Evolutionary conservation across 1,284 basidiomycete species (phyloP), one percentile per base, ranked within the genome.

Genomic region (Mycena citricolor): DNA sequence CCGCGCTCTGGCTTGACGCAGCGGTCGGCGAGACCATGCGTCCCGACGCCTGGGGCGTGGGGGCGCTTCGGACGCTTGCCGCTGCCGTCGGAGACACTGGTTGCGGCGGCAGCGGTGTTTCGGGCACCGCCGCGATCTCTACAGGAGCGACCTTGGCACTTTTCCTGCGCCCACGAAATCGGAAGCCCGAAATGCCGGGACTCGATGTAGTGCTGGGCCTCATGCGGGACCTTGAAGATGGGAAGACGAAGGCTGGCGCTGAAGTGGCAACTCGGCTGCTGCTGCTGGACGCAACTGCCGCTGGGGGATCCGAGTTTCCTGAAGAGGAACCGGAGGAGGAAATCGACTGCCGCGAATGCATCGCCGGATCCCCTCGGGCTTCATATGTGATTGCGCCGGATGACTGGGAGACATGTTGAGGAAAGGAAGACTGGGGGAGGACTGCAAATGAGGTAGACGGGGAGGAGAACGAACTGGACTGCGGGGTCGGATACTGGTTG

Each of bases 101-200:
- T 10, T n/a, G 32, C 13, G 39, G 19, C 12, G 1, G 37, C 5
- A 29, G 17, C 32, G 32, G 28, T 14, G 32, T 23, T 35, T 48
- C 45, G 14, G 16, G 17, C 29, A n/a, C n/a, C n/a, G n/a, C n/a
- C n/a, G n/a, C n/a, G n/a, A n/a, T n/a, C n/a, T n/a, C n/a, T n/a
- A n/a, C n/a, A n/a, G n/a, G n/a, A n/a, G n/a, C n/a, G n/a, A n/a
- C n/a, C n/a, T n/a, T n/a, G n/a, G n/a, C n/a, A n/a, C n/a, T n/a
- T n/a, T 52, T 52, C 39, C 50, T 33, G 24, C 34, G 32, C 1
- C 45, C 45, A 32, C 50, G 50, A 24, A 52, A 47, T 19, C 35
- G 47, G 39, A 52, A 52, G 11, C 49, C 31, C 1, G 39, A 4
- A 21, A 30, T 37, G 5, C 39, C 29, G 5, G 33, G 34, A 3